These are phyloP conservation scores for Holtermannia corniformis DNA, from an alignment of 768 basidiomycete genomes.

Conservation along the genomic window DNA sequence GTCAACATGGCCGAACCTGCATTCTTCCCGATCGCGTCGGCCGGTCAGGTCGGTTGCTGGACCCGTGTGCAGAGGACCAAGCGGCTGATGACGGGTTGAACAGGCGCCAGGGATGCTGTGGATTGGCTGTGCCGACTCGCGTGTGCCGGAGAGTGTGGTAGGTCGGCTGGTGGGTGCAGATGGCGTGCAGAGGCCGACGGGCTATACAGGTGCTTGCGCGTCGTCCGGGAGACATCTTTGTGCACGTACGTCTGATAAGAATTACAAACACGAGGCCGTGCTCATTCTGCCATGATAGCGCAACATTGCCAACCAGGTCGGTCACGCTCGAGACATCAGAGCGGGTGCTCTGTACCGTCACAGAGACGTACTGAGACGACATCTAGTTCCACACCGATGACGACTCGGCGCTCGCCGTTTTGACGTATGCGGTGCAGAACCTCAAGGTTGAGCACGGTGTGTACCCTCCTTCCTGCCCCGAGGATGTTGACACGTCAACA, in stretches of 20 bases:
- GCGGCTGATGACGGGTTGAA: neutral
- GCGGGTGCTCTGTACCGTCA: too few relatives aligned
- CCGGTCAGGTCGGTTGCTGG: conserved; percentile 60
- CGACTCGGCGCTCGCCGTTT: conserved; percentile 59
- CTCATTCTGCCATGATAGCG: conserved; percentile 49
- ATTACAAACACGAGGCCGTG: neutral
- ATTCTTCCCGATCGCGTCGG: conserved; percentile 55
- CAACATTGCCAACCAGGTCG: conserved; percentile 73
- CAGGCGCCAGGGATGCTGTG: conserved; percentile 37
- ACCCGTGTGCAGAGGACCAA: conserved; percentile 27
- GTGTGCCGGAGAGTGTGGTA: conserved; percentile 66
- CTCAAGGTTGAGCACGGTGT: conserved; percentile 70
- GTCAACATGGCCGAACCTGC: conserved; percentile 51
- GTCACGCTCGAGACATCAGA: neutral
- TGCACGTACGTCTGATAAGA: conserved; percentile 21
- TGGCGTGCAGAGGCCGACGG: conserved; percentile 9
- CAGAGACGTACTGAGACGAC: too few relatives aligned
- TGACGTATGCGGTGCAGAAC: conserved; percentile 61
- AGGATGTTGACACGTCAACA: conserved; percentile 28
- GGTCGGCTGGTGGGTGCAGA: conserved; percentile 47
- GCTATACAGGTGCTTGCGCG: conserved; percentile 15
- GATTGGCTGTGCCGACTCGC: conserved; percentile 57
- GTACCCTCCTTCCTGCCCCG: conserved; percentile 25
- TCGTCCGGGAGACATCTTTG: conserved; percentile 67
- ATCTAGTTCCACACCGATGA: conserved; percentile 70